A percentile compares a stretch with the other conserved stretches of the same genome.
These are phyloP conservation scores for Russula vinacea DNA, from an alignment of 768 basidiomycete genomes.

Conservation along the genomic window DNA sequence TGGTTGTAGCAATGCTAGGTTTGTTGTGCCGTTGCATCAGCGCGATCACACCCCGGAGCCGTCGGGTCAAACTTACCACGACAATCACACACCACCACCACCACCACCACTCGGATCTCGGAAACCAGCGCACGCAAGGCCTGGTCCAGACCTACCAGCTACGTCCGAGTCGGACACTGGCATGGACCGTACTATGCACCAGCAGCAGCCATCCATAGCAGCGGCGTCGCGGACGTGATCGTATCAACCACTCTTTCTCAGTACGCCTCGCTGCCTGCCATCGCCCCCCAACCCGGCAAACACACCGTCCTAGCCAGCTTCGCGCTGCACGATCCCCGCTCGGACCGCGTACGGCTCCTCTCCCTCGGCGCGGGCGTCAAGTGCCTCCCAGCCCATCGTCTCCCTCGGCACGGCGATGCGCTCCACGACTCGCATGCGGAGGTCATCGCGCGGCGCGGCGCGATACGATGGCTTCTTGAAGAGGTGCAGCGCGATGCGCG, in stretches of 20 bases:
- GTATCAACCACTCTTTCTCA: conserved; percentile 42
- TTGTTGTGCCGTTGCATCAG: not conserved
- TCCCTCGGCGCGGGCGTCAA: conserved; percentile 83
- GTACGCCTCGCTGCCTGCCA: conserved; percentile 48
- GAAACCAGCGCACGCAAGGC: too few relatives aligned
- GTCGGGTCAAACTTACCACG: not conserved
- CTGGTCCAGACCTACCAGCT: too few relatives aligned
- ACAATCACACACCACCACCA: too few relatives aligned
- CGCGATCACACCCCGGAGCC: not conserved
- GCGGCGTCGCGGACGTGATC: conserved; percentile 32
- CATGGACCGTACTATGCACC: not conserved
- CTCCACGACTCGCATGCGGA: conserved; percentile 92
- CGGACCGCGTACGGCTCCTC: conserved; percentile 49
- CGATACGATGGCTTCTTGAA: conserved; percentile 74
- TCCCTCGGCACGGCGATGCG: conserved; percentile 69
- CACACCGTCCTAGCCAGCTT: conserved; percentile 62
- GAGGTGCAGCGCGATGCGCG: conserved; percentile 49
- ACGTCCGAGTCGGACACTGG: too few relatives aligned
- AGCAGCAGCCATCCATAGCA: conserved; percentile 23
- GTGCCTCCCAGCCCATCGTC: conserved; percentile 62
- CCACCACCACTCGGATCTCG: not conserved
- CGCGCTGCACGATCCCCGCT: conserved; percentile 44
- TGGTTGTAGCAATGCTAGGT: too few relatives aligned
- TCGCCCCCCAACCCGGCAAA: conserved; percentile 51
- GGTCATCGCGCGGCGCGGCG: conserved; percentile 79